A percentile compares a stretch with the other conserved stretches of the same genome.
Conservation (phyloP, 1,139 yeast genomes). For the Saccharomycopsis hybrid region DNA sequence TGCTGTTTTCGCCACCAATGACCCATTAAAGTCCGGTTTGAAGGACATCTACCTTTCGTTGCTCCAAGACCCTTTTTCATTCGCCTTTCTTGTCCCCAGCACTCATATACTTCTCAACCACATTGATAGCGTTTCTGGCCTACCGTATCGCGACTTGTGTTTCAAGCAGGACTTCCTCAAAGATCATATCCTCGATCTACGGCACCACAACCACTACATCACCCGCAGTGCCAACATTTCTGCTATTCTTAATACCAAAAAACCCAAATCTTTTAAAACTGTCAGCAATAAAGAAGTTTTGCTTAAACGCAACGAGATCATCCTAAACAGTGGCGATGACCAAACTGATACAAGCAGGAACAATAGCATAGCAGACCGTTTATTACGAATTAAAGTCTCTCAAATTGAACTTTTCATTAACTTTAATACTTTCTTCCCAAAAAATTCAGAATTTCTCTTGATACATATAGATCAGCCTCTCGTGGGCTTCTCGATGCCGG, state of each 20-base stretch:
- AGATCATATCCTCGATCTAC: conserved; percentile 50
- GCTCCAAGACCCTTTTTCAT: conserved; percentile 38
- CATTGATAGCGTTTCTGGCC: conserved; percentile 43
- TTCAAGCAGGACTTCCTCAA: conserved; percentile 60
- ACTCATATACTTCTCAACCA: conserved; percentile 43
- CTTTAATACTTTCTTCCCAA: conserved; percentile 34
- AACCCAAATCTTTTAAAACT: conserved; percentile 8
- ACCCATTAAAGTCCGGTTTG: conserved; percentile 45
- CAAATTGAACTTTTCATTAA: conserved; percentile 23
- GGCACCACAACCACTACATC: conserved; percentile 20
- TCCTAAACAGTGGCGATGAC: background rate
- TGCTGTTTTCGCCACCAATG: conserved; percentile 61
- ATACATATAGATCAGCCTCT: conserved; percentile 48
- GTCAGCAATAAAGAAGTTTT: conserved; percentile 8
- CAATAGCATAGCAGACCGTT: background rate
- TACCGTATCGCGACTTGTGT: conserved; percentile 49
- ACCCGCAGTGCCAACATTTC: conserved; percentile 11
- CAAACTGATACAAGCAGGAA: background rate
- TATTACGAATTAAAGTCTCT: conserved; percentile 11
- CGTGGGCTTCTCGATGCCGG: conserved; percentile 32
- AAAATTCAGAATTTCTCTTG: conserved; percentile 37
- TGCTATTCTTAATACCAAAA: conserved; percentile 9
- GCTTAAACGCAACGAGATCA: conserved; percentile 13
- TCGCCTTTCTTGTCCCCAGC: conserved; percentile 58
- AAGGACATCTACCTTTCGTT: conserved; percentile 41